Evolutionary conservation across 1,284 basidiomycete species (phyloP), one percentile per base, ranked within the genome.

Genomic region (Kwoniella shivajii): DNA sequence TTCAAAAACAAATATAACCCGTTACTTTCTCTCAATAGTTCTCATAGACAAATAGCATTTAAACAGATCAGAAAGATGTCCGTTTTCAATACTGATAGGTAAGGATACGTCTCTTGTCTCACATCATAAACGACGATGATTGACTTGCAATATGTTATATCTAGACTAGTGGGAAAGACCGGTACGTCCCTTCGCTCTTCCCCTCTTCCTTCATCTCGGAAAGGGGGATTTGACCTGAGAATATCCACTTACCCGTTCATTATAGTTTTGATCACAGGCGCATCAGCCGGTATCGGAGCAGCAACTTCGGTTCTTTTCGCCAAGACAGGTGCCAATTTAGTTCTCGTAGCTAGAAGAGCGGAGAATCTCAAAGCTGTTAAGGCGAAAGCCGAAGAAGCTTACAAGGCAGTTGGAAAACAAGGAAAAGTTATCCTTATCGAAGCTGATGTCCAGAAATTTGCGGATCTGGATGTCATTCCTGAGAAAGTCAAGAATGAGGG

Each of bases 261-360:
- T 18, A 11, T 44, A 74, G 74, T 64, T 33, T 72, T 77, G 29
- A 71, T 77, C 49, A 75, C 73, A 29, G 75, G 75, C 9, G 72
- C 75, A 1, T 72, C 69, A 9, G 69, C 68, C 16, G 75, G 75
- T 33, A 77, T 77, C 46, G 75, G 75, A 6, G 75, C 75, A 1
- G 62, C 73, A 2, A 75, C 75, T 0, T 73, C 75, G 11, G 37
- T 61, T 37, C 69, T 77, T 10, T 77, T 74, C 57, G 66, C 72
- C 20, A 67, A 66, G 41, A 61, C 68, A 16, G 75, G 75, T 7
- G 55, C 64, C 41, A 75, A 75, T 58, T 54, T 77, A 42, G 58
- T 77, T 47, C 65, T 77, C 33, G 60, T 73, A 16, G 75, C 75
- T 18, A 61, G 75, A 39, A 63, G 75, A 16, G 61, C 56, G 10